Percentiles rank a stretch among this genome's conserved stretches.
These are phyloP conservation scores for Aspergillus baeticus DNA, from an alignment of 495 filamentous ascomycete genomes.

Conservation along the genomic window DNA sequence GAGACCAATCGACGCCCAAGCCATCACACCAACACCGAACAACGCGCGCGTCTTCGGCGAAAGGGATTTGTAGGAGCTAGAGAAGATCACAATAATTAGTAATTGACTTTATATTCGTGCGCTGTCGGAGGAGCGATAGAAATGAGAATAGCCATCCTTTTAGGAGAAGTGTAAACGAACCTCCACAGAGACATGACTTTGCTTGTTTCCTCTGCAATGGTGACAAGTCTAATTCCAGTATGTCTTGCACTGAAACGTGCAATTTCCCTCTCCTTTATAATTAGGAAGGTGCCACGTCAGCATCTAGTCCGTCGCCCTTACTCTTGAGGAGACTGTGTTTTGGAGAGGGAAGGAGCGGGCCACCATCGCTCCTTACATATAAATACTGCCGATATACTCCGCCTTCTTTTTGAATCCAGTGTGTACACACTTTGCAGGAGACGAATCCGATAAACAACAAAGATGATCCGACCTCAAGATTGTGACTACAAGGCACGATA, in stretches of 20 bases:
- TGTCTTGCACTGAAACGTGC: no score
- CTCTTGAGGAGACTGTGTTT: no score
- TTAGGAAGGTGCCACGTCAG: no score
- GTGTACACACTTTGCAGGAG: slow-evolving; percentile 1
- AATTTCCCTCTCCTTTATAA: no score
- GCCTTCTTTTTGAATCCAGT: background rate
- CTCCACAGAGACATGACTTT: slow-evolving; percentile 13
- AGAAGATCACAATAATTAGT: background rate
- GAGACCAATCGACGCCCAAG: slow-evolving; percentile 61
- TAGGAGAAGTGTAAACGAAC: background rate
- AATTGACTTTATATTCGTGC: no score
- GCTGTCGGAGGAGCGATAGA: no score
- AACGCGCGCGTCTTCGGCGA: slow-evolving; percentile 59
- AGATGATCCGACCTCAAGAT: background rate
- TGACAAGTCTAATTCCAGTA: no score
- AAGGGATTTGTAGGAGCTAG: slow-evolving; percentile 60
- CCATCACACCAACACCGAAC: slow-evolving; percentile 64
- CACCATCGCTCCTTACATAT: background rate
- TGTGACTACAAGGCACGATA: background rate
- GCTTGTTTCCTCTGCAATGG: no score
- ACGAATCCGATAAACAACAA: no score
- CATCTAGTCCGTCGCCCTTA: no score
- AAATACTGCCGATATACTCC: background rate
- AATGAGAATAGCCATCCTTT: no score
- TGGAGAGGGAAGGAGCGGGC: no score